Base-by-base conservation (phyloP, 2,329 filamentous ascomycete species). In the Periconia macrospinosa region DNA sequence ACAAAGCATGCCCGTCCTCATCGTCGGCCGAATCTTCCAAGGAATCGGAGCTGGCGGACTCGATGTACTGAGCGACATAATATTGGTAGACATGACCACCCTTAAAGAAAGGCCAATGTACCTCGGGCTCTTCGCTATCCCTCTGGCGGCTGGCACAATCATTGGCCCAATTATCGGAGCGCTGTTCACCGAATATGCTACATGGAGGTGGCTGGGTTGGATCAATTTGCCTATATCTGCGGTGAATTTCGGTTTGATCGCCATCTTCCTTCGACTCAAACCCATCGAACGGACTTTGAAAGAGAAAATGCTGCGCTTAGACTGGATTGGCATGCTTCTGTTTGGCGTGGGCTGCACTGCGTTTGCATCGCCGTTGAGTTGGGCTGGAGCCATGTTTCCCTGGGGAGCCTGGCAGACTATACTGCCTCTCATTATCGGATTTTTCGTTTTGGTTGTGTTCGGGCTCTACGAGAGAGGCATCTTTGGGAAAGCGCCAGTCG, bases 341-440 rank as follows among this genome's bases (percentile, higher is more conserved):
- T 75, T 2, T 48, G 62, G 78, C 0, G 75, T 70, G 2, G 65
- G 78, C 15, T 76, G 75, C 1, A 59, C 79, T 17, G 73, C 80
- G 69, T 59, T 82, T 2, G 69, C 81, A 0, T 69, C 81, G 1
- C 78, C 79, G 0, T 63, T 82, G 3, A 72, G 80, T 53, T 81
- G 81, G 53, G 80, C 79, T 5, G 80, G 79, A 19, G 71, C 69
- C 13, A 69, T 72, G 1, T 79, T 78, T 49, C 72, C 79, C 1
- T 83, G 81, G 86, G 63, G 69, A 33, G 83, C 79, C 2, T 86
- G 82, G 78, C 76, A 78, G 1, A 86, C 83, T 0, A 70, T 89
- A 2, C 76, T 85, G 0, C 86, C 86, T 0, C 69, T 90, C 13
- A 63, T 83, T 3, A 23, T 87, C 10, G 86, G 86, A 1, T 60